phyloP scores from a whole-genome alignment of 257 asterid genomes.

The Verbascum thapsus region DNA sequence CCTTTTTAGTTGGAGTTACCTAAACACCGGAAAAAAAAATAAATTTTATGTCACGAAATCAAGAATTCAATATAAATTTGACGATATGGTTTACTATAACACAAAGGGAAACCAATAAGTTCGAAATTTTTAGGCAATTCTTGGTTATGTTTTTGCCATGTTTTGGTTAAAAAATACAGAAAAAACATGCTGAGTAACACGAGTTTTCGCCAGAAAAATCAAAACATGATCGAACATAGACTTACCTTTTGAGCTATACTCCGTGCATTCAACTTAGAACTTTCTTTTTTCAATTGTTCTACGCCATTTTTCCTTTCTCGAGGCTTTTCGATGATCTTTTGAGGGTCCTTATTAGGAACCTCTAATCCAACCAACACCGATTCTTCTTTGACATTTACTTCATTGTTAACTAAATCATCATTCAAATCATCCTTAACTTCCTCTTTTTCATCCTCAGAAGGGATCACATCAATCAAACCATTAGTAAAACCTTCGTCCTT shows the following conservation, averaged over 20 bases:
- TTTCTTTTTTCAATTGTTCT: constrained; percentile 42
- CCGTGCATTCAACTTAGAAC: constrained; percentile 37
- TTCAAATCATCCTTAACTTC: constrained; percentile 38
- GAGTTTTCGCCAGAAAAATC: no score
- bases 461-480: constrained; percentile 13
- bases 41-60: constrained; percentile 24
- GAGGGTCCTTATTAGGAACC: constrained; percentile 33
- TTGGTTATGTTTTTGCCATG: no score
- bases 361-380: constrained; percentile 26
- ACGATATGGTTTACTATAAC: constrained; percentile 2
- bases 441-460: constrained; percentile 33
- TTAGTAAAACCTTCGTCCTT: constrained; percentile 22
- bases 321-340: constrained; percentile 35
- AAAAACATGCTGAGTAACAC: no score
- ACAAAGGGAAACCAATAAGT: constrained; percentile 11
- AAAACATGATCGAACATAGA: no score
- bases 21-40: constrained; percentile 35
- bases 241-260: constrained; percentile 59
- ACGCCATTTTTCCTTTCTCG: constrained; percentile 33
- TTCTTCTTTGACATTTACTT: constrained; percentile 38
- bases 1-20: constrained; percentile 57
- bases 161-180: no score
- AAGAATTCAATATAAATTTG: no score
- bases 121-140: no score
- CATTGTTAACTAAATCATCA: constrained; percentile 28